Conservation (phyloP, 2,329 filamentous ascomycete species). For the Remersonia thermophila region DNA sequence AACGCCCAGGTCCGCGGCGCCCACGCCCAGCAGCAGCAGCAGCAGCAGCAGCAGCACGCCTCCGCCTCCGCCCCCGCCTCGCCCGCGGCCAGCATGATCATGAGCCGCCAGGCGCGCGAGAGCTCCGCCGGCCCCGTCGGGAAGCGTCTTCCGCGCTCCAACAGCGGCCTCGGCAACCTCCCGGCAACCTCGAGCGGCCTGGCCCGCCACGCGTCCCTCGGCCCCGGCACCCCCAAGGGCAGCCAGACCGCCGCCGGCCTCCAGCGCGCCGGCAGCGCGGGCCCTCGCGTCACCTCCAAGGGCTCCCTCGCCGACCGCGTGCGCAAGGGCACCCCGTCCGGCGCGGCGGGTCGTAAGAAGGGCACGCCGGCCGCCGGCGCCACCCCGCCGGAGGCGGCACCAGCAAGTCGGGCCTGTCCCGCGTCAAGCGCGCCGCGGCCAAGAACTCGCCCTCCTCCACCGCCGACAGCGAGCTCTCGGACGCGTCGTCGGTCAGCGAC, state of each 20-base stretch:
- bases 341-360: slow-evolving; percentile 34
- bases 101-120: slow-evolving; percentile 44
- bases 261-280: slow-evolving; percentile 42
- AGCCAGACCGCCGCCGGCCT: slow-evolving; percentile 18
- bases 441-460: slow-evolving; percentile 52
- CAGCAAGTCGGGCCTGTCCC: slow-evolving; percentile 49
- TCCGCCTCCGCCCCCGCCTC: slow-evolving; percentile 47
- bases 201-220: slow-evolving; percentile 50
- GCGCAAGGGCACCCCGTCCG: slow-evolving; percentile 37
- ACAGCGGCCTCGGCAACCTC: slow-evolving; percentile 33
- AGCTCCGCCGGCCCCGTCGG: slow-evolving; percentile 43
- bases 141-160: slow-evolving; percentile 41
- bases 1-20: slow-evolving; percentile 36
- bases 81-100: slow-evolving; percentile 47
- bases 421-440: slow-evolving; percentile 44
- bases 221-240: slow-evolving; percentile 49
- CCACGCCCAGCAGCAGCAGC: slow-evolving; percentile 25
- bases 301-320: slow-evolving; percentile 25
- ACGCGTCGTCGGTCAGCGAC: slow-evolving; percentile 44
- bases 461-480: slow-evolving; percentile 52
- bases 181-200: slow-evolving; percentile 44
- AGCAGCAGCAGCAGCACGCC: slow-evolving; percentile 37
- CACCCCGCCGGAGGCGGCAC: slow-evolving; percentile 8
- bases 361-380: slow-evolving; percentile 22
- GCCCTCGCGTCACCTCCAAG: slow-evolving; percentile 42